Evolutionary conservation across 805 yeast species (phyloP).

Genomic region (Priceomyces melissophilus): DNA sequence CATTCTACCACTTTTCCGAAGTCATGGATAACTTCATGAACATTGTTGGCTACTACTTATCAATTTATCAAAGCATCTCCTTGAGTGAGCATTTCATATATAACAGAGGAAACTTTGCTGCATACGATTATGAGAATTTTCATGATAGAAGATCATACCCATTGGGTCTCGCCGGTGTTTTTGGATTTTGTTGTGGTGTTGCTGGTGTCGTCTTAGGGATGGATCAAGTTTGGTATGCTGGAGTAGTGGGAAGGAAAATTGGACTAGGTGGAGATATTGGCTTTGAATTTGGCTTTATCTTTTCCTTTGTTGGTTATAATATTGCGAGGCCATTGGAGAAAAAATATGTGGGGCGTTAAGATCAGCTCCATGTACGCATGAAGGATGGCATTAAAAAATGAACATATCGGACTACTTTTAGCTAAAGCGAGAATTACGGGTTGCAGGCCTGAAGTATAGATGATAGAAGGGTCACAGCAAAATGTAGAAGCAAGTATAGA

Average conservation of each 20-base stretch:
- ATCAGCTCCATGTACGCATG: too few species aligned
- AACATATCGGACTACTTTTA: background rate
- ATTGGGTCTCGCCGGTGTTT: conserved; percentile 73
- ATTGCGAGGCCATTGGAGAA: conserved; percentile 60
- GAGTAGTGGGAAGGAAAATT: conserved; percentile 60
- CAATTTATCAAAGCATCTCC: conserved; percentile 74
- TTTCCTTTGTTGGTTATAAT: conserved; percentile 62
- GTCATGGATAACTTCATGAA: conserved; percentile 89
- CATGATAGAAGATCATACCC: conserved; percentile 59
- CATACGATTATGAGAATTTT: conserved; percentile 64
- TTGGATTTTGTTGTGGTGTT: conserved; percentile 78
- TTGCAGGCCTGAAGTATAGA: background rate
- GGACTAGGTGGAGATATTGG: conserved; percentile 88
- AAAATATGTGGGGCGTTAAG: conserved; percentile 50
- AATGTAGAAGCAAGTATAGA: background rate
- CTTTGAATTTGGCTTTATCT: conserved; percentile 68
- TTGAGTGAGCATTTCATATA: conserved; percentile 82
- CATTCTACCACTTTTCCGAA: conserved; percentile 64
- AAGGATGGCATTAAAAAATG: too few species aligned
- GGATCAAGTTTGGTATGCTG: conserved; percentile 81
- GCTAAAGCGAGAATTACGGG: background rate
- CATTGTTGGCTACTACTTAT: conserved; percentile 85
- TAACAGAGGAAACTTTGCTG: conserved; percentile 56
- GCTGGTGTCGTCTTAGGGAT: conserved; percentile 87
- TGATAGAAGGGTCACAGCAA: too few species aligned